These are phyloP conservation scores for Eimeria necatrix DNA, from an alignment of 169 alveolate genomes.

Conservation along the genomic window DNA sequence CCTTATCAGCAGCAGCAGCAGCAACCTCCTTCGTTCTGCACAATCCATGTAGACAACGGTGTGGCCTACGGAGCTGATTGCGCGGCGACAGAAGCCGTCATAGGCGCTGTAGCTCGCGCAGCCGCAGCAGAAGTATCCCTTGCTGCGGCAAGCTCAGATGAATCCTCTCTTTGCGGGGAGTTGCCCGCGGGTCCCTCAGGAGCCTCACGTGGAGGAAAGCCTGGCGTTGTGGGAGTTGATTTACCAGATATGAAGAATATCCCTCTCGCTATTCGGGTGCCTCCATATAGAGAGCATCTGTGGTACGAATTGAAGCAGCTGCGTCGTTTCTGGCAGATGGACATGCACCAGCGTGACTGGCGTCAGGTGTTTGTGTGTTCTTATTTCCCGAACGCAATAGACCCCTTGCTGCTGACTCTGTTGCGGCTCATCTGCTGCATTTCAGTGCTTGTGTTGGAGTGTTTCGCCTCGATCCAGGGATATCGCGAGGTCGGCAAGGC, in stretches of 20 bases:
- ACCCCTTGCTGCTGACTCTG: constrained; percentile 33
- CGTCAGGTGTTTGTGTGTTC: constrained; percentile 66
- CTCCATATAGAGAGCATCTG: constrained; percentile 65
- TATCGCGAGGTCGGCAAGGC: constrained; percentile 55
- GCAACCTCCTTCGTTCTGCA: constrained; percentile 31
- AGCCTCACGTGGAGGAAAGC: neutral
- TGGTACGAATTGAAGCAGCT: constrained; percentile 44
- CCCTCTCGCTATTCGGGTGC: constrained; percentile 60
- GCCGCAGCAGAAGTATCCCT: constrained; percentile 67
- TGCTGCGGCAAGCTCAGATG: constrained; percentile 28
- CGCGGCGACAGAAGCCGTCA: constrained; percentile 57
- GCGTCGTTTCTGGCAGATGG: constrained; percentile 49
- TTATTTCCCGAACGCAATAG: constrained; percentile 41
- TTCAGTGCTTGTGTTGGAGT: constrained; percentile 58
- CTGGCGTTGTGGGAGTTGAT: constrained; percentile 49
- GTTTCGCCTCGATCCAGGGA: constrained; percentile 58
- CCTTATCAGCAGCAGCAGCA: neutral
- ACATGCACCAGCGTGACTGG: constrained; percentile 76
- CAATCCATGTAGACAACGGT: constrained; percentile 34
- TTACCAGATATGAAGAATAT: constrained; percentile 28
- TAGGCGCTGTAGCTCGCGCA: constrained; percentile 59
- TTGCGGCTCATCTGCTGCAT: constrained; percentile 58
- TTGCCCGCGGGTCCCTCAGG: neutral
- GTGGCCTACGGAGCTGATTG: neutral
- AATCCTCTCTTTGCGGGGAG: constrained; percentile 1